Evolutionary conservation across 1,284 basidiomycete genomes (phyloP), one percentile per base, ranked within the genome.

Genomic region (Microbotryomycetes sp.): DNA sequence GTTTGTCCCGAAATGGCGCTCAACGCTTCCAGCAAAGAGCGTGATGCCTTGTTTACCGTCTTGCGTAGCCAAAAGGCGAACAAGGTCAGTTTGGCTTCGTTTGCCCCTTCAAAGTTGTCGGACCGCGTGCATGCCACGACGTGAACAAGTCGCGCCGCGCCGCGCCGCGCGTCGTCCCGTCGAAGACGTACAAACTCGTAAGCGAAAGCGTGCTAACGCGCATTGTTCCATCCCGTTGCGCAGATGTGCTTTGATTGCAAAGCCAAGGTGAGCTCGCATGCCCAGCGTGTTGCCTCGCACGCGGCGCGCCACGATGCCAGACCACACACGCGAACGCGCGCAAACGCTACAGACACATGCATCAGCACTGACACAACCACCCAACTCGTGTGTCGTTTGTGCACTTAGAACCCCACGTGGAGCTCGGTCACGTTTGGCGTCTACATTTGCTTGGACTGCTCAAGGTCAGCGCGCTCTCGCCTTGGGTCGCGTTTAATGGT

Each of bases 371-470:
- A 23, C 28, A 7, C 50, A 24, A 23, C 5, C 5, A 11, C 15
- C 3, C 41, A 4, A 3, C 11, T 27, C 53, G 0, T 35, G n/a
- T n/a, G 45, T 45, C 46, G 28, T 18, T 18, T 47, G 26, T 27
- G 29, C 45, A 58, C 50, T n/a, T n/a, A 64, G 73, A 97, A 96
- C 79, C 94, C 94, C 58, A 96, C 93, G 52, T 98, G 94, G 94
- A 87, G 92, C 2, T 93, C 89, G 66, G 91, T 96, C 31, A 94
- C 91, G 0, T 99, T 88, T 74, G 94, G 90, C 54, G 86, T 98
- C 50, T 98, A 98, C 78, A 94, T 99, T 73, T 99, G 94, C 74
- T 80, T 98, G 50, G 93, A 98, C 71, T 98, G 94, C 80, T 97
- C 93, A 5, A 89, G 50, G 50, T 52, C 24, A 24, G 50, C 28